Percentiles rank a stretch among this genome's conserved stretches.
phyloP scores from a whole-genome alignment of 2,329 filamentous ascomycete genomes.

The Colletotrichum endophyticum region DNA sequence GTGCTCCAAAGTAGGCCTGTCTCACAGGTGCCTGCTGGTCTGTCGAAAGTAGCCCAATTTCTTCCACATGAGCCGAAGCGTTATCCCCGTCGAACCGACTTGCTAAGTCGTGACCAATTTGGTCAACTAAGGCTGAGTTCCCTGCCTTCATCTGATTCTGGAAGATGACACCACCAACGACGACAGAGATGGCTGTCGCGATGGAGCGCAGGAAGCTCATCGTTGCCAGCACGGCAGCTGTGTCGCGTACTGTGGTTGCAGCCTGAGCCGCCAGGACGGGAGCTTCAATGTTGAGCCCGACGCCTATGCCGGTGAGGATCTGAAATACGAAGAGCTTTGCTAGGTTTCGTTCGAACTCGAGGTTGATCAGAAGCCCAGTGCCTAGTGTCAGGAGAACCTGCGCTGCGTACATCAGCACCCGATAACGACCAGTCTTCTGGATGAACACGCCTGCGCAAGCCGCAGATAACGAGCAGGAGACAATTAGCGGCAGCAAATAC shows the following conservation, averaged over 20 bases:
- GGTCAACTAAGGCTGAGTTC: not conserved
- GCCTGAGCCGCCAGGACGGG: constrained; percentile 73
- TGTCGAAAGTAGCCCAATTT: not conserved
- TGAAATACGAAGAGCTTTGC: constrained; percentile 65
- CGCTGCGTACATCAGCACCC: constrained; percentile 62
- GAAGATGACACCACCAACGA: constrained; percentile 78
- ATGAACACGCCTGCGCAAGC: constrained; percentile 39
- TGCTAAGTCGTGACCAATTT: not conserved
- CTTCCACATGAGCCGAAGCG: constrained; percentile 24
- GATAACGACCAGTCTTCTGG: constrained; percentile 70
- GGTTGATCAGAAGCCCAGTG: constrained; percentile 66
- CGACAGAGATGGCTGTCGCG: constrained; percentile 70
- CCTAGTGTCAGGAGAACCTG: constrained; percentile 67
- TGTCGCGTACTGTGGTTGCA: constrained; percentile 57
- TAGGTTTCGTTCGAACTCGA: constrained; percentile 61
- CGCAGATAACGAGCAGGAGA: constrained; percentile 26
- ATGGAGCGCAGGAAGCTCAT: constrained; percentile 73
- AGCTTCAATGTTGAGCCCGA: constrained; percentile 72
- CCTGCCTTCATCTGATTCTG: constrained; percentile 69
- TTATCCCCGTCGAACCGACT: not conserved
- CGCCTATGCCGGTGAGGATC: constrained; percentile 66
- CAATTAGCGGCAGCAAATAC: constrained; percentile 32
- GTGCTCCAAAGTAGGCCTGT: constrained; percentile 27
- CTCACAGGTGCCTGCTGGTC: constrained; percentile 25
- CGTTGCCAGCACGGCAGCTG: constrained; percentile 71